A percentile compares a stretch with the other conserved stretches of the same genome.
Conservation (phyloP, 108 stramenopile genomes). For the Hondaea fermentalgiana region DNA sequence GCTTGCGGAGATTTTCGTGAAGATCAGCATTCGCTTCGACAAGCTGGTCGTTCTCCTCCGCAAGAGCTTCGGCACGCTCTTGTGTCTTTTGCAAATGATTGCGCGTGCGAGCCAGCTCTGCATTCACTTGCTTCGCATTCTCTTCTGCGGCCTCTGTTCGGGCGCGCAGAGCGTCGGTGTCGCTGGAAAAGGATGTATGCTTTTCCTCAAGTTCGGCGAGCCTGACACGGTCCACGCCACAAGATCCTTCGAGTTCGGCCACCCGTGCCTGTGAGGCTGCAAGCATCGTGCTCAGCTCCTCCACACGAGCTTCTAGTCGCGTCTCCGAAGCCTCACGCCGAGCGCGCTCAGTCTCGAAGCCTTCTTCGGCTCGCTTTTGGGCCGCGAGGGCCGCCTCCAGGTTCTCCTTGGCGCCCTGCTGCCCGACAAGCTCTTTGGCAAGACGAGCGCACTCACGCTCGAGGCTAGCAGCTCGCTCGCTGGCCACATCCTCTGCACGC, state of each 20-base stretch:
- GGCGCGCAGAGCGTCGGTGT: neutral
- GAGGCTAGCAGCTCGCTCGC: neutral
- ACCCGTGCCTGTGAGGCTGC: neutral
- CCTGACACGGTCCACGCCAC: neutral
- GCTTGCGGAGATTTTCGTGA: neutral
- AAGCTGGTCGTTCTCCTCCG: neutral
- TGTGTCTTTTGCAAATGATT: neutral
- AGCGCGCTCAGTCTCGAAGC: neutral
- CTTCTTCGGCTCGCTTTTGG: neutral
- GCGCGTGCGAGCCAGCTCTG: neutral
- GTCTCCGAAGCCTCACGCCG: neutral
- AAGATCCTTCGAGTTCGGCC: neutral
- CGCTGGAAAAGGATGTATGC: neutral
- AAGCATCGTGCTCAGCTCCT: neutral
- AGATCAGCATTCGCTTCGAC: neutral
- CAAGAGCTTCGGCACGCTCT: neutral
- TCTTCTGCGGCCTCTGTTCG: neutral
- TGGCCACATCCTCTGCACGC: neutral
- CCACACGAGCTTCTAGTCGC: neutral
- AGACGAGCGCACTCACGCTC: neutral
- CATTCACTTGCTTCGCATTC: neutral
- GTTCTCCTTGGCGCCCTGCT: neutral
- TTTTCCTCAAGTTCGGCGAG: neutral
- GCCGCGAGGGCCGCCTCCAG: neutral
- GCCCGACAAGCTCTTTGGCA: neutral